Percentiles rank a stretch among this genome's conserved stretches.
phyloP scores from a whole-genome alignment of 2,329 filamentous ascomycete genomes.

The Colletotrichum tabaci region DNA sequence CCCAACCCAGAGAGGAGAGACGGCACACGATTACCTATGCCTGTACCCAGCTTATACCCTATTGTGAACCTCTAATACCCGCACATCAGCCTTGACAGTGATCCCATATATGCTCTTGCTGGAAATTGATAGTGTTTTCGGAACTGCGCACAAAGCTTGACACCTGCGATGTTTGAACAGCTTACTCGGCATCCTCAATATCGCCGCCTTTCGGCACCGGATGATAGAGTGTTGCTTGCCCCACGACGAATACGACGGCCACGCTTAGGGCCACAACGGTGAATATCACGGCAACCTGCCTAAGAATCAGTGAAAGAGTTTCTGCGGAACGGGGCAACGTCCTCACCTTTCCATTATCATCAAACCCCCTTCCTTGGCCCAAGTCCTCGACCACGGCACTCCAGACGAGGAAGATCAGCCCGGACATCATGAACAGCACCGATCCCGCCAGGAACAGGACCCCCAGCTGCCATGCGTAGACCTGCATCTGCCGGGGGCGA shows the following conservation, averaged over 20 bases:
- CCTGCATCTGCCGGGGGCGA: conserved; percentile 40
- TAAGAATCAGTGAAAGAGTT: not conserved
- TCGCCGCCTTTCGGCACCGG: conserved; percentile 7
- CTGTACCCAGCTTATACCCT: no score
- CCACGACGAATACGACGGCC: not conserved
- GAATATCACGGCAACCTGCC: conserved; percentile 16
- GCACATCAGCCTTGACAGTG: no score
- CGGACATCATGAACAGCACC: conserved; percentile 44
- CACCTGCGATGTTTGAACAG: no score
- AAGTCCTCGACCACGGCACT: conserved; percentile 20
- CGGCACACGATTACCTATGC: no score
- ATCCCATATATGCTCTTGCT: no score
- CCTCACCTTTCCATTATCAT: conserved; percentile 18
- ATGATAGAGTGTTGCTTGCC: conserved; percentile 4
- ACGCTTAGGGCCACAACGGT: not conserved
- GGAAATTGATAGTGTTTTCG: no score
- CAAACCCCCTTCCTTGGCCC: not conserved
- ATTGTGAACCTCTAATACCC: no score
- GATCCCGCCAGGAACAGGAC: conserved; percentile 42
- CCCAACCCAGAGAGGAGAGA: no score
- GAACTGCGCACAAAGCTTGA: no score
- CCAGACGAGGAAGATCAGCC: conserved; percentile 45
- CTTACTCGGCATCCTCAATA: conserved; percentile 1
- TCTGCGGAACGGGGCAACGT: no score
- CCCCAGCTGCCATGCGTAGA: conserved; percentile 46